Evolutionary conservation across 192 early-diverging fungal species (phyloP), one percentile per base, ranked within the genome.

Genomic region (Glomus cerebriforme): DNA sequence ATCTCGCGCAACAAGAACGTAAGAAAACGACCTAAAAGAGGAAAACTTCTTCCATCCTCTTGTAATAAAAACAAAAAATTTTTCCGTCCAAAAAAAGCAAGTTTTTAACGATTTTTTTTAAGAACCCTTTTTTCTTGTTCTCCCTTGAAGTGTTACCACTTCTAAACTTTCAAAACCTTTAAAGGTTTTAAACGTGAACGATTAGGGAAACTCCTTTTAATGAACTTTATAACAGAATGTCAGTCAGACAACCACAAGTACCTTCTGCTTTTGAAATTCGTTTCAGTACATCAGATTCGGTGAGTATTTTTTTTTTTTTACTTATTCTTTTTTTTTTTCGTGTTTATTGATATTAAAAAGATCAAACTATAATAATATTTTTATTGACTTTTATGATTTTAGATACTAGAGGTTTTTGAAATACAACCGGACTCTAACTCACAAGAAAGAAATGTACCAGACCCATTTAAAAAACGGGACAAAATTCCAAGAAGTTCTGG

Each of bases 401-500:
- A 35, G 19, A 34, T 5, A 3, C 22, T 49, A 35, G 76, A 74
- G 26, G 73, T 74, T n/a, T 12, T 67, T 35, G 63, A 65, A 32
- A 64, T 77, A 29, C 12, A 17, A 32, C 62, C 43, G 3, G 63
- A 77, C 15, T 43, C 13, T 9, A 31, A 34, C 7, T 5, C 73
- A 19, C 37, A 29, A 34, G 72, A 73, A 59, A 0, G 49, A 32
- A 26, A 39, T 59, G 12, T 77, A 24, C 76, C 76, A 19, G 76
- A 77, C 17, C 76, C 76, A 3, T 77, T 77, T 22, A 64, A 37
- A 54, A 77, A 77, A 29, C 64, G 76, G 17, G 76, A 77, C 13
- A 77, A 77, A 49, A 77, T 77, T 15, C 76, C 76, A 29, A 63
- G 76, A 49, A 77, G 47, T 66, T 77, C 76, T 45, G 74, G 59